phyloP scores from a whole-genome alignment of 23 red algal genomes.

The Chondrus crispus region DNA sequence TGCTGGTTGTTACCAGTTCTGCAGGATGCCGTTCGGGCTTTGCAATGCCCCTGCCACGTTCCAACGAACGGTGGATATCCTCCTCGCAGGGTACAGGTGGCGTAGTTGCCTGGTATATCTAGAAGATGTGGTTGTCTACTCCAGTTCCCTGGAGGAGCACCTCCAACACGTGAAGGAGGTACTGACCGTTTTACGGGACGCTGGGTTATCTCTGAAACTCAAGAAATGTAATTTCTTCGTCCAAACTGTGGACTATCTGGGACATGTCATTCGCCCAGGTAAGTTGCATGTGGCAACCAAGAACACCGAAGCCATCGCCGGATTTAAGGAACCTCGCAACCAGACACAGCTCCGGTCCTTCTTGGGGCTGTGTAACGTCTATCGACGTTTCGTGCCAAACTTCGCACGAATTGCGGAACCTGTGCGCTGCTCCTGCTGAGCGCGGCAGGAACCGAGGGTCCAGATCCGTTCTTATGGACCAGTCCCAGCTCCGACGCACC shows the following conservation, averaged over 20 bases:
- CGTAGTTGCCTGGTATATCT: slow-evolving; percentile 20
- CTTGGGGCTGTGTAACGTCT: background rate
- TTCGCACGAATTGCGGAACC: background rate
- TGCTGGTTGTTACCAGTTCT: background rate
- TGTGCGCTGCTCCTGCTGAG: no score
- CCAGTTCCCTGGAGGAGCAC: background rate
- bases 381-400: background rate
- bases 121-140: slow-evolving; percentile 14
- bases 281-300: background rate
- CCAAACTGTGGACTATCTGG: background rate
- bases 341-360: background rate
- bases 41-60: background rate
- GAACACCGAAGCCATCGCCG: background rate
- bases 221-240: slow-evolving; percentile 19
- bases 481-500: no score
- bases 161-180: background rate
- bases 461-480: no score
- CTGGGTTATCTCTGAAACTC: background rate
- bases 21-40: background rate
- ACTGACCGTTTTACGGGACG: background rate
- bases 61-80: no score
- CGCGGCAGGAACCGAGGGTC: no score
- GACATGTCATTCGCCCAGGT: slow-evolving; percentile 33
- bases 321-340: background rate
- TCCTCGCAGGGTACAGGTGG: no score